phyloP scores from a whole-genome alignment of 805 yeast species.

The Saccharomyces jurei region DNA sequence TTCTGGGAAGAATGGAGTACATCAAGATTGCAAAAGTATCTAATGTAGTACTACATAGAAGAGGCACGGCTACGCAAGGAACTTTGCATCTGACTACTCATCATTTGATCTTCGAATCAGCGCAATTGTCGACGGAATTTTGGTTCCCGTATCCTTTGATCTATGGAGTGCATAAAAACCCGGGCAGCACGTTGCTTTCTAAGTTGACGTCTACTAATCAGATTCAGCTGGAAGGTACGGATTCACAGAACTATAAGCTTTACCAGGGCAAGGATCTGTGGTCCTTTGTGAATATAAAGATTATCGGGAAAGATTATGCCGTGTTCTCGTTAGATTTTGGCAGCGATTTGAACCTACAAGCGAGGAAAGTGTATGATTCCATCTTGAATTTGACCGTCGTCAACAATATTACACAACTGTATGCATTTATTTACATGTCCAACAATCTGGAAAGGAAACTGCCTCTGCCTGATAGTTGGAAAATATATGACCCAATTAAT shows the following conservation, averaged over 20 bases:
- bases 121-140: constrained; percentile 45
- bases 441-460: constrained; percentile 48
- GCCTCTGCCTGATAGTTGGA: constrained; percentile 56
- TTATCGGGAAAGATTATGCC: constrained; percentile 80
- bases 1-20: constrained; percentile 41
- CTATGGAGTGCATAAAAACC: constrained; percentile 47
- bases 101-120: constrained; percentile 57
- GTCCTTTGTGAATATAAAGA: constrained; percentile 47
- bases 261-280: constrained; percentile 27
- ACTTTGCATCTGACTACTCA: constrained; percentile 65
- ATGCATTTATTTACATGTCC: constrained; percentile 78
- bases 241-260: background rate
- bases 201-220: constrained; percentile 7
- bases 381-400: constrained; percentile 58
- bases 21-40: constrained; percentile 47
- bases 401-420: constrained; percentile 46
- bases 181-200: constrained; percentile 40
- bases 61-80: constrained; percentile 51
- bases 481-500: constrained; percentile 45
- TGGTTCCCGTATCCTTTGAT: constrained; percentile 92
- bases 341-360: constrained; percentile 38
- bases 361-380: constrained; percentile 66
- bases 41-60: constrained; percentile 46
- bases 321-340: constrained; percentile 69
- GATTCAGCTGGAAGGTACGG: background rate